Conservation (phyloP, 2,329 filamentous ascomycete genomes). For the Xylariales sp. region DNA sequence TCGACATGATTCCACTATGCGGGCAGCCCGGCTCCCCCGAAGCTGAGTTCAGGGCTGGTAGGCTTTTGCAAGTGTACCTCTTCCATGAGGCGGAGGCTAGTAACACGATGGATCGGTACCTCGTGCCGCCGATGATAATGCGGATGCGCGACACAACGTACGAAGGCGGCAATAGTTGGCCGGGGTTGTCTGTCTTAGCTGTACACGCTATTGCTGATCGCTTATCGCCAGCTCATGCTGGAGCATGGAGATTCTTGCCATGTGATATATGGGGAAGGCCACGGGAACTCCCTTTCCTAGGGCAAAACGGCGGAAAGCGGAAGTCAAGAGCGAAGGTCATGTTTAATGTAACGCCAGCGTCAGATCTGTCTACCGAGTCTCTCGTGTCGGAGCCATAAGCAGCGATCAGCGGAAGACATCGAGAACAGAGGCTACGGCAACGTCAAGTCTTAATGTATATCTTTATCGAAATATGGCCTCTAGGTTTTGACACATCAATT, state of each 20-base stretch:
- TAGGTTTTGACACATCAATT: no score
- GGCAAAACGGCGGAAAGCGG: neutral
- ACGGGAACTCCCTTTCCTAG: slow-evolving; percentile 24
- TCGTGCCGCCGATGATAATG: slow-evolving; percentile 22
- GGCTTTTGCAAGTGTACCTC: slow-evolving; percentile 17
- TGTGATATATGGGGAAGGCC: slow-evolving; percentile 28
- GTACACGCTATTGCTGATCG: slow-evolving; percentile 25
- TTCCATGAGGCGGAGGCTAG: slow-evolving; percentile 13
- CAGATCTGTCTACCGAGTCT: neutral
- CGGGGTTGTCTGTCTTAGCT: slow-evolving; percentile 23
- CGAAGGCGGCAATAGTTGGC: slow-evolving; percentile 17
- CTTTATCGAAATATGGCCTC: no score
- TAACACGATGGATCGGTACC: slow-evolving; percentile 16
- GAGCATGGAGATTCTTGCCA: slow-evolving; percentile 28
- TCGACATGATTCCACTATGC: slow-evolving; percentile 12
- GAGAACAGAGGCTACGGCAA: no score
- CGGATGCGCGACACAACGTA: slow-evolving; percentile 21
- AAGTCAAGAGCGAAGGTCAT: neutral
- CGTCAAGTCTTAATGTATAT: no score
- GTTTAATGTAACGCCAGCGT: neutral
- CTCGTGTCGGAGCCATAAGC: neutral
- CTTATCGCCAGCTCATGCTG: slow-evolving; percentile 19
- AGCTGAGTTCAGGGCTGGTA: slow-evolving; percentile 7
- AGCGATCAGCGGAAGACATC: no score
- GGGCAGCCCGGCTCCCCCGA: slow-evolving; percentile 3